Base-by-base conservation (phyloP, 176 grass and related monocot species). In the Ensete glaucum region DNA sequence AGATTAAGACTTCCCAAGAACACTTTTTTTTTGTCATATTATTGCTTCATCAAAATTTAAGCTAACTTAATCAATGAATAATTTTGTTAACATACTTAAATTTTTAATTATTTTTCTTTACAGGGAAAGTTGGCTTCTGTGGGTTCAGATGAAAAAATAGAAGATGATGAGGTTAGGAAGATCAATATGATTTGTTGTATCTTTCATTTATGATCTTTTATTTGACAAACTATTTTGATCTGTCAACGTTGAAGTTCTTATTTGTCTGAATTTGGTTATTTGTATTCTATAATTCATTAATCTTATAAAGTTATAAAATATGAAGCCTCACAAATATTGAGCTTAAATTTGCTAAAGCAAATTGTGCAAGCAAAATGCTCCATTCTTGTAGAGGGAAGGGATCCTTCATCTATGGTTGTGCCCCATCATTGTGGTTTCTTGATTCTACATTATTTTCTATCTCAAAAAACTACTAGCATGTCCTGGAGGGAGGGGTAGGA, bases 101-200 rank as follows among this genome's bases (percentile, higher is more conserved):
- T 23, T 63, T 23, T n/a, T 24, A 65, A 26, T 65, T 26, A 11
- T 65, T 65, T 65, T 65, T 84, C 48, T 64, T 80, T 56, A 52
- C 79, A 90, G 85, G 80, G 78, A 79, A 85, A 85, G 0, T 53
- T 43, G 26, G 80, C 9, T 74, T 24, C 72, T 22, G 79, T 79
- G 77, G 80, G 69, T 78, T 83, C 73, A 29, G 81, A 87, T 78
- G 83, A 85, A 21, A 50, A 50, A 0, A 1, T 63, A 57, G 71
- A 85, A 78, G 85, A 85, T 85, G 50, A 80, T 79, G 89, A 88
- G 85, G 88, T 90, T 79, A 59, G 60, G 67, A 67, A 59, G 13
- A 65, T 68, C 48, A 43, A 74, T 74, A 81, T 70, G 26, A 15
- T 8, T 9, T 23, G 1, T 26, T 26, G 22, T 54, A 67, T 77